Evolutionary conservation across 2,329 filamentous ascomycete species (phyloP).

Genomic region (Ploettnerulaceae sp.): DNA sequence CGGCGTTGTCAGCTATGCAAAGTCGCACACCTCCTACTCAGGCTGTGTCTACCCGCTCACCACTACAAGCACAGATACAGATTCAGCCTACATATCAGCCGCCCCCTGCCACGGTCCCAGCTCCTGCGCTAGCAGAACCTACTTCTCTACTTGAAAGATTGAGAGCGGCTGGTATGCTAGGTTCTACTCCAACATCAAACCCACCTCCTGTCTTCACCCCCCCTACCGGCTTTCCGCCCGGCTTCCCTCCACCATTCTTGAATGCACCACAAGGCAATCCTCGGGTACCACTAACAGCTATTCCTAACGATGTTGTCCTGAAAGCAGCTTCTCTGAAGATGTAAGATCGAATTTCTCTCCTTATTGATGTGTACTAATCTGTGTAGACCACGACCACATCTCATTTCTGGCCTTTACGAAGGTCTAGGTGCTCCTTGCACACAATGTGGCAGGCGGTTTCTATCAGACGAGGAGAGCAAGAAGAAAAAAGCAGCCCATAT

Average conservation of each 20-base stretch:
- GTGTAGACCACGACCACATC: conserved; percentile 63
- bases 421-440: conserved; percentile 81
- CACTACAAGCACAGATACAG: conserved; percentile 40
- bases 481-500: conserved; percentile 87
- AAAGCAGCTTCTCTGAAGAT: conserved; percentile 67
- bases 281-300: conserved; percentile 26
- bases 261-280: conserved; percentile 22
- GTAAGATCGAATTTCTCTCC: conserved; percentile 40
- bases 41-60: conserved; percentile 44
- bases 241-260: conserved; percentile 34
- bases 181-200: conserved; percentile 38
- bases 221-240: conserved; percentile 37
- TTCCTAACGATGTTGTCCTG: conserved; percentile 50
- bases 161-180: conserved; percentile 62
- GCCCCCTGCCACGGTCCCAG: conserved; percentile 33
- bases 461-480: conserved; percentile 68
- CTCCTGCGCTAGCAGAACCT: conserved; percentile 37
- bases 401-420: conserved; percentile 73
- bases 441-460: conserved; percentile 86
- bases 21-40: conserved; percentile 43
- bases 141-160: conserved; percentile 62
- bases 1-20: conserved; percentile 51
- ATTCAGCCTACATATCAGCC: conserved; percentile 35
- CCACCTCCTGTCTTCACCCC: conserved; percentile 33
- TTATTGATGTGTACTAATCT: conserved; percentile 13